These are phyloP conservation scores for Pseudozyma tsukubaensis DNA, from an alignment of 1,284 basidiomycete genomes.

Conservation along the genomic window DNA sequence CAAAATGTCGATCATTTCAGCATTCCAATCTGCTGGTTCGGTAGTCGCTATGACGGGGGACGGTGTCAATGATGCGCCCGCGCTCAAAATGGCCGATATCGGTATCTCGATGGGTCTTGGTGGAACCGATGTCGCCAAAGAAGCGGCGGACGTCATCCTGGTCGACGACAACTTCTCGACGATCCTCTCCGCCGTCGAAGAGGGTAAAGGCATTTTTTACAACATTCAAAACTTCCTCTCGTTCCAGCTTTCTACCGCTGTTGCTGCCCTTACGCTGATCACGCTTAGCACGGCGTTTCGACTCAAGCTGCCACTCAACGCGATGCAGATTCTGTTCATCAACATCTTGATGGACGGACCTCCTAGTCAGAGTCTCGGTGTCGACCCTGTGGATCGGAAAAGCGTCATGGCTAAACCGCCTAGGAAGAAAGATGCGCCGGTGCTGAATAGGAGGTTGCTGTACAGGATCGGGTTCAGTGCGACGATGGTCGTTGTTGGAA, in stretches of 20 bases:
- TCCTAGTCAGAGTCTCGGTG: slow-evolving; percentile 92
- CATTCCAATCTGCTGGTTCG: slow-evolving; percentile 85
- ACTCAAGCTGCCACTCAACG: slow-evolving; percentile 90
- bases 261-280: slow-evolving; percentile 92
- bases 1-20: slow-evolving; percentile 96
- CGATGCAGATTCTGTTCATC: slow-evolving; percentile 99
- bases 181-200: slow-evolving; percentile 91
- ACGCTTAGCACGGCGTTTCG: slow-evolving; percentile 90
- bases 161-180: slow-evolving; percentile 98
- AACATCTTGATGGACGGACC: slow-evolving; percentile 99
- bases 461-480: slow-evolving; percentile 88
- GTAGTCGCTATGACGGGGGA: slow-evolving; percentile 98
- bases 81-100: slow-evolving; percentile 97
- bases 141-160: slow-evolving; percentile 95
- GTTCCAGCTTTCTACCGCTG: slow-evolving; percentile 96
- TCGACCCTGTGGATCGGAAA: slow-evolving; percentile 91
- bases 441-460: slow-evolving; percentile 81
- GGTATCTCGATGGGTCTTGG: slow-evolving; percentile 96
- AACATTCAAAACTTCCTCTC: slow-evolving; percentile 98
- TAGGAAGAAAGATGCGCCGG: slow-evolving; percentile 85
- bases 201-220: slow-evolving; percentile 96
- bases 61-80: slow-evolving; percentile 97
- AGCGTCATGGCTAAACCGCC: slow-evolving; percentile 85
- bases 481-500: slow-evolving; percentile 87
- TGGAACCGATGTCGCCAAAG: slow-evolving; percentile 97